Base-by-base conservation (phyloP, 805 yeast genomes). In the Pichia nanzhaoensis region DNA sequence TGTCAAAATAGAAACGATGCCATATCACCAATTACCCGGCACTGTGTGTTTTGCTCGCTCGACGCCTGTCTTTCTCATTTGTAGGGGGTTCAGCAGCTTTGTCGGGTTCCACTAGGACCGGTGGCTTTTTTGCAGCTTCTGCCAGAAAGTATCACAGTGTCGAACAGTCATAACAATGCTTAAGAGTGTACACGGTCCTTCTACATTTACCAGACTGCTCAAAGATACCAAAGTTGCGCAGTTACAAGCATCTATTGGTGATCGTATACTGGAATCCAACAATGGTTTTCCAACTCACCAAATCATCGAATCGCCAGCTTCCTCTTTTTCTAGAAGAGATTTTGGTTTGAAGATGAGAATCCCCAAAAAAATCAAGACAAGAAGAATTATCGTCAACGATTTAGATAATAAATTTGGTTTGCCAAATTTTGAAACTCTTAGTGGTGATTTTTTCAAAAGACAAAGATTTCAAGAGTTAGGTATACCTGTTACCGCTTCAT, bases 321-420 rank as follows among this genome's bases (percentile, higher is more conserved):
- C 84, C 7, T 73, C 83, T 39, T 74, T 81, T 37, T 60, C 70
- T 13, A 70, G 86, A 64, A 80, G 83, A 50, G 85, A 84, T 62
- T 86, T 76, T 72, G 95, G 95, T 55, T 64, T 86, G 48, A 86
- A 86, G 58, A 68, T 80, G 37, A 69, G 84, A 18, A 65, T 86
- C 39, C 95, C 95, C 3, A 67, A 69, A 33, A 79, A 76, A 53
- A 60, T 76, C 38, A 78, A 78, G 34, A 67, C 77, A 16, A 73
- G 81, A 34, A 78, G 77, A 58, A 69, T 86, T 37, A 78, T 80
- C 8, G 71, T 72, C 52, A 80, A 82, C 54, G 82, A 82, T 45
- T 60, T 84, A 13, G 95, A 86, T 58, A 80, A 80, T 51, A 66
- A 71, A 50, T 80, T 78, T 55, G 75, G 78, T 49, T 70, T 85